Evolutionary conservation across 495 filamentous ascomycete species (phyloP).

Genomic region (Xylaria castorea): DNA sequence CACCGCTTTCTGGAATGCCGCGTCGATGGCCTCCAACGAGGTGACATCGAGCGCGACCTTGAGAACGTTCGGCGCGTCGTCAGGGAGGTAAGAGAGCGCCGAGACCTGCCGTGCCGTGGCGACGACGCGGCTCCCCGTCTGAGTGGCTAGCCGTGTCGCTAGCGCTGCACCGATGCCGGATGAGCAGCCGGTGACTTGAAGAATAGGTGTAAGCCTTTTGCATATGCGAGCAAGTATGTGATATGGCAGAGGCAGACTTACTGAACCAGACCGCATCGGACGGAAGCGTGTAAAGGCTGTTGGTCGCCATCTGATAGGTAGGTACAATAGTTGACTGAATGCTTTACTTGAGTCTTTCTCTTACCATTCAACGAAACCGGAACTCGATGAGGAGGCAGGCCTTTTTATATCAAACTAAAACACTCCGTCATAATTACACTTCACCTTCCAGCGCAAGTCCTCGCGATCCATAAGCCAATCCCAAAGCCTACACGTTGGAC

Average conservation of each 20-base stretch:
- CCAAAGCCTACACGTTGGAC: neutral
- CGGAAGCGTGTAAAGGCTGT: constrained; percentile 52
- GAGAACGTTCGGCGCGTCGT: constrained; percentile 48
- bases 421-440: neutral
- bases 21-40: constrained; percentile 45
- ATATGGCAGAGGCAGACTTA: constrained; percentile 33
- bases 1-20: constrained; percentile 49
- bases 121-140: constrained; percentile 49
- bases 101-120: constrained; percentile 53
- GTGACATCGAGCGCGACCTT: constrained; percentile 57
- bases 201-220: neutral
- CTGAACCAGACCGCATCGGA: constrained; percentile 60
- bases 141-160: constrained; percentile 38
- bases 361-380: neutral
- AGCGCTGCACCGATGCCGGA: constrained; percentile 55
- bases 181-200: constrained; percentile 57
- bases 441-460: neutral
- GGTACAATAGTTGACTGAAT: neutral
- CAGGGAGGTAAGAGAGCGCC: constrained; percentile 48
- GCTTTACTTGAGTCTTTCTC: neutral
- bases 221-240: neutral
- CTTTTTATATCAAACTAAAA: neutral
- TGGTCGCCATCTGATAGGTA: constrained; percentile 23
- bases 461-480: neutral
- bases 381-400: neutral